Evolutionary conservation across 208 protist genomes (phyloP).

Genomic region (Leishmania tropica): DNA sequence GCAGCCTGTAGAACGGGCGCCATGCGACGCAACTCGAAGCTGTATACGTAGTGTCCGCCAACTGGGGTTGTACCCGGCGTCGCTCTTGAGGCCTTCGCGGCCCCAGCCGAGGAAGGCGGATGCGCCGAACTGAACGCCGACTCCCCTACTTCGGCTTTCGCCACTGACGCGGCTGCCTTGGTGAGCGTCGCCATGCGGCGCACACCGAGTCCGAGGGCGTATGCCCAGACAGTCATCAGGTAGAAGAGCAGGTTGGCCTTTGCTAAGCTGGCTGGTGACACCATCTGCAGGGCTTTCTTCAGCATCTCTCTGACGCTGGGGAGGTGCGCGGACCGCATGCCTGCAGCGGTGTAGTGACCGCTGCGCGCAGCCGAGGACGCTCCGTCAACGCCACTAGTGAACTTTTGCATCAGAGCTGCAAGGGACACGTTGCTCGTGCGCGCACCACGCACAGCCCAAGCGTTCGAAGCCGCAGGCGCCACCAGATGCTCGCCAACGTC

Average conservation of each 20-base stretch:
- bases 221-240: constrained; percentile 21
- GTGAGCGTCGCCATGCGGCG: constrained; percentile 20
- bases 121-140: constrained; percentile 8
- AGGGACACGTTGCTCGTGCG: constrained; percentile 27
- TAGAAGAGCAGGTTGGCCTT: constrained; percentile 29
- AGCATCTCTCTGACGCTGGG: constrained; percentile 29
- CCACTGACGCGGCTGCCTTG: constrained; percentile 7
- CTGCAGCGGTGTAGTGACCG: background rate
- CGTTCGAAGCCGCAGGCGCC: constrained; percentile 26
- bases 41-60: constrained; percentile 55
- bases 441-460: constrained; percentile 51
- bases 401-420: constrained; percentile 2
- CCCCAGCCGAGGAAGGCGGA: background rate
- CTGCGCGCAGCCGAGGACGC: background rate
- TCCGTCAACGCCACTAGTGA: background rate
- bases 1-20: constrained; percentile 47
- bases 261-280: constrained; percentile 5
- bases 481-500: constrained; percentile 65
- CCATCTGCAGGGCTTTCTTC: constrained; percentile 23
- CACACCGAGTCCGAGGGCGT: constrained; percentile 28
- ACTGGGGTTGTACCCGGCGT: background rate
- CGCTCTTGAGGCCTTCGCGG: background rate
- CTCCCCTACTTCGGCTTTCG: constrained; percentile 11
- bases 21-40: constrained; percentile 91
- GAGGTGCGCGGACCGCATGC: constrained; percentile 8